Evolutionary conservation across 164 flowering plant genomes (phyloP).

Genomic region (Macadamia tetraphylla): DNA sequence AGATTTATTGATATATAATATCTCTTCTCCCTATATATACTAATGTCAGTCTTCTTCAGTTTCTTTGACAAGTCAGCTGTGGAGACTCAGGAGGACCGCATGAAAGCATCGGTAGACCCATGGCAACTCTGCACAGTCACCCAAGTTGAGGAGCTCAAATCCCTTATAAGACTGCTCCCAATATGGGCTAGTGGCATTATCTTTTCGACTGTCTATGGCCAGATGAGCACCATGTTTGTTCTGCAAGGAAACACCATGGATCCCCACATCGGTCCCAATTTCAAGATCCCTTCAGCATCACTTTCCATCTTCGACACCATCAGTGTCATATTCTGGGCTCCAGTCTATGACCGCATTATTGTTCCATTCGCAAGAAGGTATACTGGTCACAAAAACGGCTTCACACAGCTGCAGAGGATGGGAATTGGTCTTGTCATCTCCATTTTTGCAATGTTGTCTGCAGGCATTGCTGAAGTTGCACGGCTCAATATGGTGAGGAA

Average conservation of each 20-base stretch:
- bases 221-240: slow-evolving; percentile 53
- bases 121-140: slow-evolving; percentile 43
- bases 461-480: slow-evolving; percentile 41
- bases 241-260: slow-evolving; percentile 56
- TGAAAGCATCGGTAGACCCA: slow-evolving; percentile 20
- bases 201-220: slow-evolving; percentile 49
- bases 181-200: slow-evolving; percentile 63
- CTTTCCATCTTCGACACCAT: slow-evolving; percentile 57
- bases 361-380: slow-evolving; percentile 44
- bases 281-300: slow-evolving; percentile 52
- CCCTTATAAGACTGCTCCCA: slow-evolving; percentile 48
- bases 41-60: slow-evolving; percentile 15
- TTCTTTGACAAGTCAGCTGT: slow-evolving; percentile 43
- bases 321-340: slow-evolving; percentile 60
- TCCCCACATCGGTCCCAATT: slow-evolving; percentile 29
- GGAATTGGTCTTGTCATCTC: slow-evolving; percentile 69
- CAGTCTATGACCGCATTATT: slow-evolving; percentile 45
- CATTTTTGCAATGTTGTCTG: slow-evolving; percentile 46
- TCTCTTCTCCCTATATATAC: too few relatives aligned
- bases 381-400: slow-evolving; percentile 56
- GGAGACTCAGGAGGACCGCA: slow-evolving; percentile 15
- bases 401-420: slow-evolving; percentile 67
- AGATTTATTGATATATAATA: too few relatives aligned
- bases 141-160: slow-evolving; percentile 40
- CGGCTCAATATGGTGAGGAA: slow-evolving; percentile 37